Percentiles rank a stretch among this genome's conserved stretches.
These are phyloP conservation scores for Evernia prunastri DNA, from an alignment of 495 filamentous ascomycete species.

Conservation along the genomic window DNA sequence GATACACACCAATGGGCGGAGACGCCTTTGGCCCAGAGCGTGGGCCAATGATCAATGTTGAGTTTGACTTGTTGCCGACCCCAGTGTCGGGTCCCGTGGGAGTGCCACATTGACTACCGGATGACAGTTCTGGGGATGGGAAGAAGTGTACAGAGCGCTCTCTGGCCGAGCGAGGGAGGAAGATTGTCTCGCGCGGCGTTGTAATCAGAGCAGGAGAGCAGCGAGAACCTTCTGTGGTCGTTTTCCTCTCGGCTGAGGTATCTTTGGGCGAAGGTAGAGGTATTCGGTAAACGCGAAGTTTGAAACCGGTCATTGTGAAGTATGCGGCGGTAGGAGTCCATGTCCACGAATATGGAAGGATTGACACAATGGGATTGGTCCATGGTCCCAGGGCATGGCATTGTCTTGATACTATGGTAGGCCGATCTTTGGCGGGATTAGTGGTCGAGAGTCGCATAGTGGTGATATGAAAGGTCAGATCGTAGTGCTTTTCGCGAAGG, in stretches of 20 bases:
- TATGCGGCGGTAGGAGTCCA: neutral
- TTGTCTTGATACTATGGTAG: neutral
- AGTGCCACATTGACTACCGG: neutral
- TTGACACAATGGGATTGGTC: neutral
- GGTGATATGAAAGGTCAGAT: neutral
- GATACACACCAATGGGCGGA: neutral
- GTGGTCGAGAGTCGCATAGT: neutral
- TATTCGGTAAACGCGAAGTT: neutral
- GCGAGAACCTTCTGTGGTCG: neutral
- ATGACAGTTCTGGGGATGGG: neutral
- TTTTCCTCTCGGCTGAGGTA: neutral
- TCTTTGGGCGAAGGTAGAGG: neutral
- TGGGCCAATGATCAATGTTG: neutral
- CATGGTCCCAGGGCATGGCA: neutral
- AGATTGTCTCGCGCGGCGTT: neutral
- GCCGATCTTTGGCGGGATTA: neutral
- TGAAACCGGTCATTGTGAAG: neutral
- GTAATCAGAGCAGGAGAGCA: neutral
- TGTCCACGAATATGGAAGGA: neutral
- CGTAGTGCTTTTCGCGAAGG: neutral
- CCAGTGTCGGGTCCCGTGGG: too few relatives aligned
- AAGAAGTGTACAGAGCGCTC: neutral
- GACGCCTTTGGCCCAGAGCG: neutral
- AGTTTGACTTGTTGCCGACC: too few relatives aligned
- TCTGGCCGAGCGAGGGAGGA: neutral